Evolutionary conservation across 495 filamentous ascomycete species (phyloP), one percentile per base, ranked within the genome.

Genomic region (Ramalina intermedia): DNA sequence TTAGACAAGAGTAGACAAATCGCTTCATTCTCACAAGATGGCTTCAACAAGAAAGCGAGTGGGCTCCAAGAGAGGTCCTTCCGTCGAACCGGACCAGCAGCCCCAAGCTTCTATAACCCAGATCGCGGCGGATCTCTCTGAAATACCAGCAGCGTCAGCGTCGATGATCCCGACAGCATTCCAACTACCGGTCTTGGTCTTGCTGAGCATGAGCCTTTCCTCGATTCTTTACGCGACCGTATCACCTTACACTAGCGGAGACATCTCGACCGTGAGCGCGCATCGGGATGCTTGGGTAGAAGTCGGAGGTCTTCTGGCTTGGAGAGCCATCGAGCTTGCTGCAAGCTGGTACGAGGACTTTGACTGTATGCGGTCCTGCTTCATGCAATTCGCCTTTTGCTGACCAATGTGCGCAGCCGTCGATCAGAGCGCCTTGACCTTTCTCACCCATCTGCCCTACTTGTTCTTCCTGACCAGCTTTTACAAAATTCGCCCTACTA

Each of bases 401-500:
- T 59, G 20, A 59, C 6, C 18, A 41, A 13, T 16, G n/a, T 33
- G 17, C 7, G 9, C 49, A 82, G 79, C 75, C 57, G 73, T 81
- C 57, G 87, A 93, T 67, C 64, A 85, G 49, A 73, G 74, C 26
- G 69, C 77, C 17, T 70, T 88, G 57, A 75, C 77, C 21, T 64
- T 84, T 47, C 65, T 94, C 5, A 78, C 81, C 21, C 79, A 84
- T 62, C 70, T 81, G 11, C 87, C 87, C 29, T 74, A 73, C 44
- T 73, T 78, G 53, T 79, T 78, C 51, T 79, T 95, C 41, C 67
- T 88, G 33, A 68, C 67, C 23, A 75, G 74, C 55, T 93, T 89
- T 71, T 94, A 90, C 70, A 59, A 65, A 14, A 68, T 88, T 47
- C 71, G 75, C 6, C 67, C 73, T 8, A 64, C 63, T 41, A 79